Base-by-base conservation (phyloP, 371 early-diverging fungal genomes). In the Zancudomyces culisetae region DNA sequence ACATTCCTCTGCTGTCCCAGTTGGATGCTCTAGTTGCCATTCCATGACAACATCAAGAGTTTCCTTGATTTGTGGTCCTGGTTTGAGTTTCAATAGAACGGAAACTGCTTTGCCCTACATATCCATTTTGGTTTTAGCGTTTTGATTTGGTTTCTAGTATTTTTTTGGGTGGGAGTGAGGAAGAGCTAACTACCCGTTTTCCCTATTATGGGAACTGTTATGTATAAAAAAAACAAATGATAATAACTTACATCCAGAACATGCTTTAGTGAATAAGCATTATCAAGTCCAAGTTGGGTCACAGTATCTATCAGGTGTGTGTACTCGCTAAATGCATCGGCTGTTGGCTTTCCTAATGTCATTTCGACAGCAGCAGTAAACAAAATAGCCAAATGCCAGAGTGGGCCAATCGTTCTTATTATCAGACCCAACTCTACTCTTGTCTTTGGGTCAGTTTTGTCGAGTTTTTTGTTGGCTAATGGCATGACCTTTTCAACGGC, bases 1-100 rank as follows among this genome's bases (percentile, higher is more conserved):
- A 43, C 83, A 81, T 43, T 81, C 73, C 15, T 70, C 74, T 29
- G 47, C 60, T 6, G 78, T 72, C 1, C 79, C 83, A 1, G 63
- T 48, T 3, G 80, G 80, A 64, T 81, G 52, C 1, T 64, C 72
- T 35, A 88, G 61, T 64, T 87, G 87, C 83, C 83, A 87, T 27
- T 62, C 70, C 73, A 87, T 79, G 48, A 84, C 65, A 2, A 58
- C 49, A 8, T 69, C 59, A 12, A 86, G 59, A 27, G 78, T 58
- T 19, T 53, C 54, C 45, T 68, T 70, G 13, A 88, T 67, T 1
- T 45, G 53, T 15, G 81, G 80, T 0, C 89, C 85, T 3, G 81
- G 79, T 46, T 61, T 68, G 27, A 85, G 68, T 3, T 74, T 73
- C 20, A 85, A 60, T 2, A 81, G 26, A 21, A 56, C 53, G 0